phyloP scores from a whole-genome alignment of 1,284 basidiomycete genomes.

The Coniophora puteana region DNA sequence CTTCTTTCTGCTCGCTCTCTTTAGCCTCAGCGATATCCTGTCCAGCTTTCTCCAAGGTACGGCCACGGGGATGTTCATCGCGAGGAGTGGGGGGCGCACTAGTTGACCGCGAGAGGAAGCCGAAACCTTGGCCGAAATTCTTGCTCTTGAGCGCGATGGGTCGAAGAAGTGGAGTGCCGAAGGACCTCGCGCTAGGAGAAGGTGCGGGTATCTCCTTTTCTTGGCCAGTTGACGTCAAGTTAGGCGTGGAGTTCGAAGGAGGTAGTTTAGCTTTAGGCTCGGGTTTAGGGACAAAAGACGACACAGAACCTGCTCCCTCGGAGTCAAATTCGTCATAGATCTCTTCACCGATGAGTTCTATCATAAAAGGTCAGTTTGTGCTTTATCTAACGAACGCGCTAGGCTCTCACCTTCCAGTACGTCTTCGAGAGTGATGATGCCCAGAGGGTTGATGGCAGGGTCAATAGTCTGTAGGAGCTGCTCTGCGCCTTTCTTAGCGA shows the following conservation, averaged over 20 bases:
- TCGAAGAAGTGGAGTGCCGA: slow-evolving; percentile 30
- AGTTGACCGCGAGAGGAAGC: slow-evolving; percentile 52
- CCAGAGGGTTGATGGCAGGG: slow-evolving; percentile 75
- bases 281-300: slow-evolving; percentile 47
- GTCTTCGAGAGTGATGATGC: slow-evolving; percentile 92
- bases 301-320: slow-evolving; percentile 60
- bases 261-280: slow-evolving; percentile 15
- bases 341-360: slow-evolving; percentile 86
- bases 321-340: slow-evolving; percentile 87
- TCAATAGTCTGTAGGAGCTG: slow-evolving; percentile 77
- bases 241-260: slow-evolving; percentile 18
- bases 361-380: slow-evolving; percentile 5
- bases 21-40: neutral
- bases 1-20: neutral
- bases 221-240: slow-evolving; percentile 28
- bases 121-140: slow-evolving; percentile 23
- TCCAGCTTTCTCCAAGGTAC: neutral
- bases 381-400: neutral
- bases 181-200: slow-evolving; percentile 17
- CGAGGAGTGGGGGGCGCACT: slow-evolving; percentile 56
- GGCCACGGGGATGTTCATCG: too few species aligned
- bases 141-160: slow-evolving; percentile 42
- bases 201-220: slow-evolving; percentile 12
- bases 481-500: slow-evolving; percentile 66
- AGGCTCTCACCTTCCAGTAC: slow-evolving; percentile 71